Base-by-base conservation (phyloP, 2,329 filamentous ascomycete genomes). In the Aspergillus fijiensis region DNA sequence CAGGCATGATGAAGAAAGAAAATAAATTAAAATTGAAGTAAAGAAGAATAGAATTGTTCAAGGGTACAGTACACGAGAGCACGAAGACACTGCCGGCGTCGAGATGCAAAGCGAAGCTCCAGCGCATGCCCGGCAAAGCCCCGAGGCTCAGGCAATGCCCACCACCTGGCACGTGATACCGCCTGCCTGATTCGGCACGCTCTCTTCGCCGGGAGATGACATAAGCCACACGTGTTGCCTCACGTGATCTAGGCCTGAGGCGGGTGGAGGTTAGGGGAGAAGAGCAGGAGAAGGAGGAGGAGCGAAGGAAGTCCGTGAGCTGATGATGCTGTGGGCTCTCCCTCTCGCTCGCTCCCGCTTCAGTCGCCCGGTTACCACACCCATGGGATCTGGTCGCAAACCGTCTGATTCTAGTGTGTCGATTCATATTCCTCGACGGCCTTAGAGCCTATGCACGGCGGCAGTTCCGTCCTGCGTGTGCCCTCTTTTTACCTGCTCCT, bases 1-100 rank as follows among this genome's bases (percentile, higher is more conserved):
- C 78, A 60, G 84, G 84, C 84, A 87, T 87, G 58, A 60, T 78
- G 69, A 58, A 53, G 19, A 35, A 52, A 42, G 12, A 50, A 39
- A 29, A 6, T 1, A 33, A 9, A 33, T 54, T 55, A 23, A 53
- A 31, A 29, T 3, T 11, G 21, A 31, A 23, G 35, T n/a, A 29
- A 49, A 12, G 14, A 29, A 39, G 33, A 35, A 35, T 35, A 39
- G 33, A 35, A 35, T 16, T 16, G 31, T 19, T 35, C 33, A 49
- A 52, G 16, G 23, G 31, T 35, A 54, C 16, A 12, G 51, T 29
- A 23, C 23, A 50, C 48, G 42, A 29, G 23, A 35, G 33, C 25
- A 29, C 49, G 29, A 31, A 27, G 33, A 49, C 25, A 33, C 47
- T 51, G 14, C 33, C n/a, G 23, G 14, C 39, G 25, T 48, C 35